phyloP scores from a whole-genome alignment of 805 yeast genomes.

The Wickerhamiella slavikovae region DNA sequence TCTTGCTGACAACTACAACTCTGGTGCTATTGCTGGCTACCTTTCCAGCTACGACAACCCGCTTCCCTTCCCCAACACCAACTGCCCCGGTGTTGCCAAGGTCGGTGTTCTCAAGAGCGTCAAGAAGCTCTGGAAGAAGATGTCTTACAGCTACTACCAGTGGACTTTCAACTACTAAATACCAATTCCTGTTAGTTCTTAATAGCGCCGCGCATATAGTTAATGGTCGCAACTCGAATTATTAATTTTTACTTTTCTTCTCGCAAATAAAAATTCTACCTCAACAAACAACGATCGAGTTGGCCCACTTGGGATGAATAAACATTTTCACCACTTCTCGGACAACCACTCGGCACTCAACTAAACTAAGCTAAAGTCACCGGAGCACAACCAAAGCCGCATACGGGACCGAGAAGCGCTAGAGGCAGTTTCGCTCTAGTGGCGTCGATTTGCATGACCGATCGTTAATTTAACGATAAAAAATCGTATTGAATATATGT shows the following conservation, averaged over 20 bases:
- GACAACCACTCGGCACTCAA: too few species aligned
- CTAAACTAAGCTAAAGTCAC: too few species aligned
- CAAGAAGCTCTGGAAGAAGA: constrained; percentile 15
- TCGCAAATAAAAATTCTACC: too few species aligned
- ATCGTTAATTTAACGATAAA: too few species aligned
- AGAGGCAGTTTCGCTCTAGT: neutral
- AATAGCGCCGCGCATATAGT: too few species aligned
- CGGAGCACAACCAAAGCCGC: neutral
- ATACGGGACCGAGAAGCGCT: neutral
- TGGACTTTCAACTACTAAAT: constrained; percentile 12
- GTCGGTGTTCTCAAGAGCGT: constrained; percentile 10
- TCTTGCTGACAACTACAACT: constrained; percentile 11
- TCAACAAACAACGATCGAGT: too few species aligned
- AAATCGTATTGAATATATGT: too few species aligned
- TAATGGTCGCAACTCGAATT: too few species aligned
- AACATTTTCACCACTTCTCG: too few species aligned
- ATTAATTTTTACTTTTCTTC: too few species aligned
- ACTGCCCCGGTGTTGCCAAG: constrained; percentile 17
- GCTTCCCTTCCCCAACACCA: constrained; percentile 15
- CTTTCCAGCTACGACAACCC: constrained; percentile 8
- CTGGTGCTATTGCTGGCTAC: constrained; percentile 11
- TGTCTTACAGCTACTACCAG: constrained; percentile 12
- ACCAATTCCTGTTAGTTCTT: neutral
- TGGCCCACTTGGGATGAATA: too few species aligned
- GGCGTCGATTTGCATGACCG: too few species aligned